These are phyloP conservation scores for Fraxinus sp. DNA, from an alignment of 305 asterid species.

Conservation along the genomic window DNA sequence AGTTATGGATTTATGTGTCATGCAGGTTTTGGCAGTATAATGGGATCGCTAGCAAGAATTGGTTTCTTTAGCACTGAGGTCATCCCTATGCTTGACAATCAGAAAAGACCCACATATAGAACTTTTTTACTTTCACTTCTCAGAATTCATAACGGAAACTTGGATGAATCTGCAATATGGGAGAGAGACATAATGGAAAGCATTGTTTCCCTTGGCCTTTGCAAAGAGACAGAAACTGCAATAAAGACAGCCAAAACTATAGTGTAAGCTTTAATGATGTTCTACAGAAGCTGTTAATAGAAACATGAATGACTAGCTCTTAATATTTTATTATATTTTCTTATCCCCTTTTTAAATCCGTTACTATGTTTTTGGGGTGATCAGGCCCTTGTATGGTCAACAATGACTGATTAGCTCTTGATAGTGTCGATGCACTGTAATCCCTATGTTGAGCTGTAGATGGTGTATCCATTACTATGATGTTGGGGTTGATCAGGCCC, in stretches of 20 bases:
- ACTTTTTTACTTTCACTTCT: slow-evolving; percentile 53
- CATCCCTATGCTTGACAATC: slow-evolving; percentile 36
- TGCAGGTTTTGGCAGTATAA: slow-evolving; percentile 83
- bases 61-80: slow-evolving; percentile 73
- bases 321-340: not conserved
- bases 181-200: slow-evolving; percentile 62
- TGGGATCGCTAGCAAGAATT: slow-evolving; percentile 76
- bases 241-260: slow-evolving; percentile 79
- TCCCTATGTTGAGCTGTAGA: not conserved
- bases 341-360: not conserved
- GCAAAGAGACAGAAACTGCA: slow-evolving; percentile 59
- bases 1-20: slow-evolving; percentile 3
- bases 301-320: not conserved
- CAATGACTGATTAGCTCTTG: not conserved
- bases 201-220: slow-evolving; percentile 49
- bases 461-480: not conserved
- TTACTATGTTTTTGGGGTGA: not conserved
- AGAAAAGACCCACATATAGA: slow-evolving; percentile 48
- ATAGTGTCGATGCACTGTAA: not conserved
- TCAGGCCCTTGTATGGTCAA: not conserved
- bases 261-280: slow-evolving; percentile 44
- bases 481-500: not conserved
- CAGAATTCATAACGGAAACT: slow-evolving; percentile 21
- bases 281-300: not conserved
- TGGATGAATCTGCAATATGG: slow-evolving; percentile 30